Conservation (phyloP, 2,329 filamentous ascomycete species). For the Aspergillus tubingensis region DNA sequence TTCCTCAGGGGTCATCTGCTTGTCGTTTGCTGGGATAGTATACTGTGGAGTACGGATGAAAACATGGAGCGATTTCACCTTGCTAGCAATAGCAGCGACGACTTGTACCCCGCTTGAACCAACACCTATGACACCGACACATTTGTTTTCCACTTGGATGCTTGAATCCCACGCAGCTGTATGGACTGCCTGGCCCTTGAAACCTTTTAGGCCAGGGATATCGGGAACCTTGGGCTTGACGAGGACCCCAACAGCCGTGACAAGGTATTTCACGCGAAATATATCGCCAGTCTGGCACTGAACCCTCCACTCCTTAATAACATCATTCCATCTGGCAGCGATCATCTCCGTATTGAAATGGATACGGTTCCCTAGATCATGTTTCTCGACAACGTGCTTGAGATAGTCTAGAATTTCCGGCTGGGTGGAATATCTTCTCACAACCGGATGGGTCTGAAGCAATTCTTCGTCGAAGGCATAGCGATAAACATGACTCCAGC, state of each 20-base stretch:
- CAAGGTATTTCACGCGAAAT: constrained; percentile 14
- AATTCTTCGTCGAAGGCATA: constrained; percentile 29
- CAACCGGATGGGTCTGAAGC: constrained; percentile 16
- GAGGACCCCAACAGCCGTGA: constrained; percentile 22
- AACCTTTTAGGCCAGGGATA: constrained; percentile 54
- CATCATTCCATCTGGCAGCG: constrained; percentile 16
- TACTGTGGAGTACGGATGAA: constrained; percentile 44
- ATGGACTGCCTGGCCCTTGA: constrained; percentile 56
- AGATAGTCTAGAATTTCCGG: constrained; percentile 34
- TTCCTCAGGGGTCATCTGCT: constrained; percentile 26
- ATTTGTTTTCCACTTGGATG: constrained; percentile 47
- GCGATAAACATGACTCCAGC: constrained; percentile 28
- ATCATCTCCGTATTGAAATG: constrained; percentile 23
- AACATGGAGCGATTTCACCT: constrained; percentile 29
- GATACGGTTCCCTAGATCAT: constrained; percentile 23
- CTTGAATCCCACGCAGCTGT: constrained; percentile 55
- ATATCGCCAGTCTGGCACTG: constrained; percentile 6
- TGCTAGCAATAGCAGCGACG: constrained; percentile 28
- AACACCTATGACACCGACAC: constrained; percentile 50
- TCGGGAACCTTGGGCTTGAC: constrained; percentile 54
- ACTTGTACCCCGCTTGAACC: constrained; percentile 33
- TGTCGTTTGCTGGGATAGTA: constrained; percentile 36
- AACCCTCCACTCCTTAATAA: constrained; percentile 17
- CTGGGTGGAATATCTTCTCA: constrained; percentile 15
- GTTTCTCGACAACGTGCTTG: constrained; percentile 26